Percentiles rank a stretch among this genome's conserved stretches.
phyloP scores from a whole-genome alignment of 2,329 filamentous ascomycete genomes.

The Aspergillus ibericus region DNA sequence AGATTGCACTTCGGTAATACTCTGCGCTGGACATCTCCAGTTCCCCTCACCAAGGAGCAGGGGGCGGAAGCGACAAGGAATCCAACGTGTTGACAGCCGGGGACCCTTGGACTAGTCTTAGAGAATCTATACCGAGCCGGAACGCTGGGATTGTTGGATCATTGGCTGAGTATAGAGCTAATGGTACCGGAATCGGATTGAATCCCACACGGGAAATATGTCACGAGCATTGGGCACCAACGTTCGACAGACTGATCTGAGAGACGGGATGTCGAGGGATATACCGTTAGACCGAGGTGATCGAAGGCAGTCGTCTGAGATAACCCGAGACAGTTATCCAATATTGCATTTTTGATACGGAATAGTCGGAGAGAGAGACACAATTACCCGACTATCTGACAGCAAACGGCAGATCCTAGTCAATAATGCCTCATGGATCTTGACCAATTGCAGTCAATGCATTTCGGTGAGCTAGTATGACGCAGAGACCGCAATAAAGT shows the following conservation, averaged over 20 bases:
- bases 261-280: not conserved
- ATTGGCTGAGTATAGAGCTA: not conserved
- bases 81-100: not conserved
- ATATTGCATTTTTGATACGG: not conserved
- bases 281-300: not conserved
- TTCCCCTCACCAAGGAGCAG: not conserved
- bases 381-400: not conserved
- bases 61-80: not conserved
- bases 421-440: not conserved
- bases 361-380: not conserved
- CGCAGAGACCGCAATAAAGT: slow-evolving; percentile 13
- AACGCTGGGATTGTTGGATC: not conserved
- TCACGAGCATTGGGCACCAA: slow-evolving; percentile 11
- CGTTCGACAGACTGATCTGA: not conserved
- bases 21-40: not conserved
- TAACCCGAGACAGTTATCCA: not conserved
- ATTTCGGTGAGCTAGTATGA: slow-evolving; percentile 9
- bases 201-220: not conserved
- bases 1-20: not conserved
- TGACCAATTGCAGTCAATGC: slow-evolving; percentile 4
- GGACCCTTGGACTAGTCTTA: not conserved
- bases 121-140: not conserved
- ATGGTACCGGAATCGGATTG: not conserved
- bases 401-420: slow-evolving; percentile 1
- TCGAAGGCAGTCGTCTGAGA: not conserved